Evolutionary conservation across 2,329 filamentous ascomycete species (phyloP).

Genomic region (Ascomycota sp.): DNA sequence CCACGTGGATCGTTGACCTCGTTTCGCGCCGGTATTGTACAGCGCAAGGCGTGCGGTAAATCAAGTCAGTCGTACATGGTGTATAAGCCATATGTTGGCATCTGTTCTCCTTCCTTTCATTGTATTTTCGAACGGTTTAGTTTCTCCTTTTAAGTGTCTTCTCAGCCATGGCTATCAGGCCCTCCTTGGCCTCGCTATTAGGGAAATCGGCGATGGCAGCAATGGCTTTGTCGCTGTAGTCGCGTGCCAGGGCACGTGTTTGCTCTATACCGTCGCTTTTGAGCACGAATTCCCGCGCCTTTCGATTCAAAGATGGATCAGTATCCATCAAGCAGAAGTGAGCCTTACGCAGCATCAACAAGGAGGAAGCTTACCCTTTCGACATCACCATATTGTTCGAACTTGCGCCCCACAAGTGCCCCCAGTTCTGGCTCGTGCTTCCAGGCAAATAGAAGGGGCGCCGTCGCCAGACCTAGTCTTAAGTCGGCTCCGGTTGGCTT

Average conservation of each 20-base stretch:
- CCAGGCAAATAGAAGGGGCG: conserved; percentile 88
- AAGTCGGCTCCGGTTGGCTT: conserved; percentile 90
- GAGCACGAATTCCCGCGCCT: conserved; percentile 74
- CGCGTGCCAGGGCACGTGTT: conserved; percentile 70
- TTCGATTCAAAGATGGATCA: background rate
- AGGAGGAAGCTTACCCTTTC: conserved; percentile 41
- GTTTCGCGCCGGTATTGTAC: too few relatives aligned
- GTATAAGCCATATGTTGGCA: background rate
- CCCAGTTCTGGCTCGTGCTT: conserved; percentile 69
- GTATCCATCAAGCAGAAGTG: background rate
- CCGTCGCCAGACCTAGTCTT: conserved; percentile 80
- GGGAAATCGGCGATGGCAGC: conserved; percentile 67
- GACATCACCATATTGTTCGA: conserved; percentile 63
- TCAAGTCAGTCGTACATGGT: conserved; percentile 7
- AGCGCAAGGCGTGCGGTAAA: background rate
- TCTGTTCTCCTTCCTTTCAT: background rate
- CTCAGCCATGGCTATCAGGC: conserved; percentile 76
- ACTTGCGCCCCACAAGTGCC: conserved; percentile 75
- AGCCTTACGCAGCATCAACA: background rate
- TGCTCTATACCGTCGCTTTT: conserved; percentile 75
- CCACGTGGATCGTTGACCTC: too few relatives aligned
- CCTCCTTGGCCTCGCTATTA: conserved; percentile 82
- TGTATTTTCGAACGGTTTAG: conserved; percentile 18
- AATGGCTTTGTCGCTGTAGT: conserved; percentile 75
- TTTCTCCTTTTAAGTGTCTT: conserved; percentile 81